These are phyloP conservation scores for Candida hungchunana DNA, from an alignment of 805 yeast genomes.

Conservation along the genomic window DNA sequence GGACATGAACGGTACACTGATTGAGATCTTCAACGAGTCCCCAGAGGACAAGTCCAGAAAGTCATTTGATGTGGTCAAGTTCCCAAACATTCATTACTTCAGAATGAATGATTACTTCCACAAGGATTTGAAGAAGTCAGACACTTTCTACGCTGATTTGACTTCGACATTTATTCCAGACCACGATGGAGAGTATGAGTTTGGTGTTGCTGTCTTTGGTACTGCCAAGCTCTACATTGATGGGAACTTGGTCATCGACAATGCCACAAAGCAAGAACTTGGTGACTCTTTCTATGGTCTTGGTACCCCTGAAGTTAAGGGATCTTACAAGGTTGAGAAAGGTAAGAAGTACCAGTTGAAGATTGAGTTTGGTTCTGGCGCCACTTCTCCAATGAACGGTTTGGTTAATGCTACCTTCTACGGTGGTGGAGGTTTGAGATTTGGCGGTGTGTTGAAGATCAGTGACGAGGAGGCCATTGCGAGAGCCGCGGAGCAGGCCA, in stretches of 20 bases:
- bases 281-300: constrained; percentile 51
- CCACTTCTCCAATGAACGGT: constrained; percentile 29
- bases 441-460: constrained; percentile 27
- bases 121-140: constrained; percentile 17
- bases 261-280: constrained; percentile 42
- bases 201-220: constrained; percentile 52
- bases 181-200: constrained; percentile 40
- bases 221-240: constrained; percentile 51
- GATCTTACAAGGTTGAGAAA: constrained; percentile 32
- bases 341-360: constrained; percentile 41
- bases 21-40: constrained; percentile 24
- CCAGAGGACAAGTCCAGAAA: constrained; percentile 18
- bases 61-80: constrained; percentile 27
- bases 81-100: constrained; percentile 19
- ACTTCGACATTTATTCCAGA: constrained; percentile 42
- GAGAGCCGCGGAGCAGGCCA: constrained; percentile 43
- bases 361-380: constrained; percentile 47
- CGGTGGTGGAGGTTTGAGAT: constrained; percentile 33
- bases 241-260: constrained; percentile 47
- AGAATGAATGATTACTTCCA: constrained; percentile 26
- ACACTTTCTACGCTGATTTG: constrained; percentile 40
- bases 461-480: constrained; percentile 28
- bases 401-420: constrained; percentile 24
- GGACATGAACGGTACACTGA: constrained; percentile 22
- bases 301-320: constrained; percentile 47